Base-by-base conservation (phyloP, 2,329 filamentous ascomycete genomes). In the Pseudogymnoascus sp. region DNA sequence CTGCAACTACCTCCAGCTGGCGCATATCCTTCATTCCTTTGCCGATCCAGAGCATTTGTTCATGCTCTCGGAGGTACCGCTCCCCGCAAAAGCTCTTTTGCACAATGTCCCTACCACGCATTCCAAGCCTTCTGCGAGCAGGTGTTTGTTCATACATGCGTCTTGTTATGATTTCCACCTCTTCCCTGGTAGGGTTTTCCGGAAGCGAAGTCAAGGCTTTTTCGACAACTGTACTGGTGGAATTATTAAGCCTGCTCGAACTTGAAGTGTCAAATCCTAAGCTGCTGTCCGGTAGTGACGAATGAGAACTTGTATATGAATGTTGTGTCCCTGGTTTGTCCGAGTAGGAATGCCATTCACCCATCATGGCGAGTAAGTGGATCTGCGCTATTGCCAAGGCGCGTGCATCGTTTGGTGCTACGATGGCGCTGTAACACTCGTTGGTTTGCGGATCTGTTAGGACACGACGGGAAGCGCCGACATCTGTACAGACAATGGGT, bases 391-490 rank as follows among this genome's bases (percentile, higher is more conserved):
- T 77, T 1, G 85, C 85, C 1, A 88, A 76, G 4, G 82, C 80
- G 38, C 79, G 78, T 3, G 84, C 79, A 70, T 88, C 85, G 67
- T 88, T 88, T 2, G 85, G 85, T 12, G 85, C 82, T 2, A 88
- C 84, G 4, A 88, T 82, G 63, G 84, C 84, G 66, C 83, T 84
- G 74, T 84, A 88, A 4, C 79, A 75, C 67, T 68, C 70, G 16
- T 76, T 78, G 56, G 77, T 76, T 60, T 80, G 78, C 0, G 79
- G 80, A 66, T 84, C 81, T 0, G 81, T 84, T n/a, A 84, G 75
- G 0, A 84, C 81, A 26, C 81, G 76, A 2, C 82, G 76, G 1
- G 81, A 83, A 7, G 82, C 82, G 31, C 82, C 82, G 6, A 84
- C 82, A 65, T 83, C 81, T 0, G 82, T 84, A 40, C 80, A 82